Conservation (phyloP, 306 rosid genomes). For the Argentina anserina region DNA sequence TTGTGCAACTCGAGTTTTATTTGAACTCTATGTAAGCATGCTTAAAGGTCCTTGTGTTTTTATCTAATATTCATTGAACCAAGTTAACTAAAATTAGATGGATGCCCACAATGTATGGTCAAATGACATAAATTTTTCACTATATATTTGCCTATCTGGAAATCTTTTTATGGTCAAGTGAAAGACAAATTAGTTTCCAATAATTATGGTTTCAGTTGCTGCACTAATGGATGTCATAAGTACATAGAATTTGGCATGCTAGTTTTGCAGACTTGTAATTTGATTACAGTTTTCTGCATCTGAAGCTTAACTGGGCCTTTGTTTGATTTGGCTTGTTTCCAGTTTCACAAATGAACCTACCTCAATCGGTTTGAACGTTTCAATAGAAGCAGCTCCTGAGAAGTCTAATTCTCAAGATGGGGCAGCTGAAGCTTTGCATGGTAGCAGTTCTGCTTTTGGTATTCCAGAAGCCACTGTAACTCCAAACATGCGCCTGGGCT, state of each 20-base stretch:
- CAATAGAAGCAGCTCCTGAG: conserved; percentile 52
- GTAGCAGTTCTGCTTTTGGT: conserved; percentile 46
- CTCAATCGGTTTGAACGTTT: conserved; percentile 67
- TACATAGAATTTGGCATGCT: background rate
- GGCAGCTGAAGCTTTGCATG: conserved; percentile 28
- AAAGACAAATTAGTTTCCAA: background rate
- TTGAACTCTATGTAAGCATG: background rate
- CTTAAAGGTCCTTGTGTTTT: background rate
- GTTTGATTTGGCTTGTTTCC: conserved; percentile 26
- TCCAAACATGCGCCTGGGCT: conserved; percentile 32
- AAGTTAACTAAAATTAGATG: background rate
- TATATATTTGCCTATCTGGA: background rate
- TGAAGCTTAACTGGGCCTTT: background rate
- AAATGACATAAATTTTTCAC: background rate
- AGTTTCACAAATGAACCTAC: conserved; percentile 63
- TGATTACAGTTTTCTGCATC: background rate
- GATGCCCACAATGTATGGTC: background rate
- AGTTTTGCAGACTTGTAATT: background rate
- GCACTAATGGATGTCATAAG: background rate
- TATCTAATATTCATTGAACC: background rate
- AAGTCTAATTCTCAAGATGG: conserved; percentile 36
- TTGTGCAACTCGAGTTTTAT: conserved; percentile 9
- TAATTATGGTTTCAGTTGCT: background rate
- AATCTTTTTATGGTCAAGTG: background rate
- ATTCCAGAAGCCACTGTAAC: conserved; percentile 45